Conservation (phyloP, 495 filamentous ascomycete species). For the Lepidopterella palustris region DNA sequence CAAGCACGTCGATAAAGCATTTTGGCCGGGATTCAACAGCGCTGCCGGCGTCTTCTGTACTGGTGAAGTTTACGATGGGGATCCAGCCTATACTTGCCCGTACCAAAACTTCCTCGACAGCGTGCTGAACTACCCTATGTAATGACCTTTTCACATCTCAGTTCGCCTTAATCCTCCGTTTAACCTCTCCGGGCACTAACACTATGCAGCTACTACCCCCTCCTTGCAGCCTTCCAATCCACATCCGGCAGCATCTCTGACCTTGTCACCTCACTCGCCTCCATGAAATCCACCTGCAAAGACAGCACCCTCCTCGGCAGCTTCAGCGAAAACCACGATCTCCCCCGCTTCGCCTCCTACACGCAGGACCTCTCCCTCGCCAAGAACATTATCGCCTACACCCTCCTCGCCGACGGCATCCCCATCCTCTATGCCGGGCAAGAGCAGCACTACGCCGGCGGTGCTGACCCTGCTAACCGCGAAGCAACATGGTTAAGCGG, state of each 20-base stretch:
- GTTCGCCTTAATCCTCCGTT: too few species aligned
- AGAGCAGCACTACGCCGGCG: conserved; percentile 62
- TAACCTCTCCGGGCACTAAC: conserved; percentile 1
- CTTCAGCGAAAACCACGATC: conserved; percentile 79
- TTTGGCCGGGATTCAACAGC: conserved; percentile 57
- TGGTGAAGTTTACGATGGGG: conserved; percentile 63
- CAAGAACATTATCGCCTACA: conserved; percentile 65
- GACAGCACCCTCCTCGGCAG: conserved; percentile 62
- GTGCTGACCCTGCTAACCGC: conserved; percentile 56
- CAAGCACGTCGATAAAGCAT: conserved; percentile 63
- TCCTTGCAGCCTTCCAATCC: conserved; percentile 51
- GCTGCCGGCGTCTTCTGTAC: conserved; percentile 66
- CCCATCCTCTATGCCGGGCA: conserved; percentile 65
- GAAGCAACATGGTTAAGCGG: conserved; percentile 67
- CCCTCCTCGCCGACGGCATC: conserved; percentile 62
- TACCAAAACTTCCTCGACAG: conserved; percentile 61
- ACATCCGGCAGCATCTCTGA: conserved; percentile 22
- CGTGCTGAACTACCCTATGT: conserved; percentile 65
- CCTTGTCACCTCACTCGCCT: conserved; percentile 25
- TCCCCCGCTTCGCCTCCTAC: conserved; percentile 28
- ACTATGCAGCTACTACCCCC: conserved; percentile 45
- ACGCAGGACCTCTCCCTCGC: conserved; percentile 45
- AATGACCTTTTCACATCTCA: background rate
- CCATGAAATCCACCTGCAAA: conserved; percentile 41
- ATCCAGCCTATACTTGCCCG: conserved; percentile 52